Conservation (phyloP, 148 eudicot species). For the Polygonum maritimum region DNA sequence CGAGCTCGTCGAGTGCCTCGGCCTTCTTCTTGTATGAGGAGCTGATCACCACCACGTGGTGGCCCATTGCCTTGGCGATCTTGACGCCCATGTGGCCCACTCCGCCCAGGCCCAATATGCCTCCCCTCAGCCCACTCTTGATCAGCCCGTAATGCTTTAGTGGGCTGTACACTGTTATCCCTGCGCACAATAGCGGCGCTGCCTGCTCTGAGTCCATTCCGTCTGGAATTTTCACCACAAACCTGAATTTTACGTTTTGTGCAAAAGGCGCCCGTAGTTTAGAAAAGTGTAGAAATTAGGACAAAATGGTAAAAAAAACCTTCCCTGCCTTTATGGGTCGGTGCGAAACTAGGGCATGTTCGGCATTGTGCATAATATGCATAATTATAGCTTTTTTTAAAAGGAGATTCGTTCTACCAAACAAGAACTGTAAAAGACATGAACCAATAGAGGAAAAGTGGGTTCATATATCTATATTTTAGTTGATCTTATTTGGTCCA, state of each 20-base stretch:
- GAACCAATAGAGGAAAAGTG: too few relatives aligned
- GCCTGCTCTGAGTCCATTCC: constrained; percentile 88
- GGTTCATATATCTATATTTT: too few relatives aligned
- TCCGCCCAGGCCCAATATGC: constrained; percentile 88
- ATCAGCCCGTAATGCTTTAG: constrained; percentile 67
- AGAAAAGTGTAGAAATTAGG: too few relatives aligned
- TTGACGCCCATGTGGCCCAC: constrained; percentile 98
- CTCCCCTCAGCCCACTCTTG: constrained; percentile 65
- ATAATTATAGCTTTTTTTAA: too few relatives aligned
- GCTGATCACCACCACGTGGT: constrained; percentile 80
- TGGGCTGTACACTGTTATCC: constrained; percentile 92
- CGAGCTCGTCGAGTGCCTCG: constrained; percentile 74
- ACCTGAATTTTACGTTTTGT: constrained; percentile 9
- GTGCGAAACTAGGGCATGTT: too few relatives aligned
- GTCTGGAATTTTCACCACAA: constrained; percentile 80
- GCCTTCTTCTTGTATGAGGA: constrained; percentile 72
- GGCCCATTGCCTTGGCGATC: constrained; percentile 94
- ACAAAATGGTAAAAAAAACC: too few relatives aligned
- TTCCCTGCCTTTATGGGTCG: too few relatives aligned
- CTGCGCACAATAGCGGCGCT: constrained; percentile 92
- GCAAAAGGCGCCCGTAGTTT: neutral
- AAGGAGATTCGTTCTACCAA: too few relatives aligned
- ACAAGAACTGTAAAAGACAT: too few relatives aligned
- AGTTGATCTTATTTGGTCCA: too few relatives aligned
- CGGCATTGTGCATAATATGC: too few relatives aligned